Evolutionary conservation across 495 filamentous ascomycete species (phyloP).

Genomic region (Penicillium canescens): DNA sequence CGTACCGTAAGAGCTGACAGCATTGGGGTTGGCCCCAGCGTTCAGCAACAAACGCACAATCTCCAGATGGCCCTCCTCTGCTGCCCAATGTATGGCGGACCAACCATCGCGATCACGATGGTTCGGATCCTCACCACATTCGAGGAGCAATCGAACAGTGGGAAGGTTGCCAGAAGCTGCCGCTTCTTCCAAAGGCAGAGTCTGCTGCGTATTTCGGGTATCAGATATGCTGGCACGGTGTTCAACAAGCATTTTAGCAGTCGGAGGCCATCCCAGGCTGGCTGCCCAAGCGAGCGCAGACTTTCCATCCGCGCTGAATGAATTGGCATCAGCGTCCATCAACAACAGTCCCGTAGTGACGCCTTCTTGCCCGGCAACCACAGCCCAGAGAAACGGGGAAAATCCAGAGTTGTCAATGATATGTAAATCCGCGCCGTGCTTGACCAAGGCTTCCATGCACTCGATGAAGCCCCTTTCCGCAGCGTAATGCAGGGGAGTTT

Average conservation of each 20-base stretch:
- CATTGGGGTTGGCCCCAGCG: constrained; percentile 23
- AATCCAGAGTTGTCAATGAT: constrained; percentile 23
- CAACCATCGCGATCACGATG: constrained; percentile 28
- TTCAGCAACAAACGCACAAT: constrained; percentile 27
- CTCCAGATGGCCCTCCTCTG: constrained; percentile 33
- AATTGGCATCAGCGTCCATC: constrained; percentile 19
- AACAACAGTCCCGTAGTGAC: constrained; percentile 15
- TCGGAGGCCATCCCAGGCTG: constrained; percentile 14
- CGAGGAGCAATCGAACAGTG: constrained; percentile 19
- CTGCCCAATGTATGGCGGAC: constrained; percentile 33
- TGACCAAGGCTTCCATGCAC: constrained; percentile 18
- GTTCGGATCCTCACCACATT: constrained; percentile 17
- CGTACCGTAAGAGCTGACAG: constrained; percentile 31
- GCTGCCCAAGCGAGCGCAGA: constrained; percentile 32
- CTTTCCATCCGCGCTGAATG: constrained; percentile 28
- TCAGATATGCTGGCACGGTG: constrained; percentile 16
- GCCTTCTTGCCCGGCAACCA: constrained; percentile 18
- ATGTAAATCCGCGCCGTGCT: constrained; percentile 14
- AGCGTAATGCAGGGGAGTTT: constrained; percentile 35
- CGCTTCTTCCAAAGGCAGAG: constrained; percentile 21
- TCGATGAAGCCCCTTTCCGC: constrained; percentile 20
- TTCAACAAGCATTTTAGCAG: constrained; percentile 22
- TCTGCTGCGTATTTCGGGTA: constrained; percentile 14
- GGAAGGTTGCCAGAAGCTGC: constrained; percentile 19
- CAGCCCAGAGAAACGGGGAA: constrained; percentile 25